phyloP scores from a whole-genome alignment of 176 grass and related monocot species.

The Aegilops sharonensis region DNA sequence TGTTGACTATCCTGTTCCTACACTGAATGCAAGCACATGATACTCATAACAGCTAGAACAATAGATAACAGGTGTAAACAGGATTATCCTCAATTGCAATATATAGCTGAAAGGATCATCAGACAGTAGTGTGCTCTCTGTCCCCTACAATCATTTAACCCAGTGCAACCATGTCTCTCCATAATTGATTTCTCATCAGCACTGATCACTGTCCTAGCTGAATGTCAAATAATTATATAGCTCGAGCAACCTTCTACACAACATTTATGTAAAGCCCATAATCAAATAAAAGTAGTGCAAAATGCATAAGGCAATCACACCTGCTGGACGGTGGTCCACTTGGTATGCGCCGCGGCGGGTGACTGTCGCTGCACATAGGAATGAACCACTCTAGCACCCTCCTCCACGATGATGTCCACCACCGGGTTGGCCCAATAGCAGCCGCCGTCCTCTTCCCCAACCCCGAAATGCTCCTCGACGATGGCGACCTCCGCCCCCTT shows the following conservation, averaged over 20 bases:
- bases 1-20: not conserved
- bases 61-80: not conserved
- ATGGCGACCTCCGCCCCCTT: conserved; percentile 57
- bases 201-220: not conserved
- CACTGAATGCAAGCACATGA: not conserved
- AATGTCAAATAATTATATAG: conserved; percentile 17
- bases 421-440: conserved; percentile 95
- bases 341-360: conserved; percentile 69
- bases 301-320: conserved; percentile 21
- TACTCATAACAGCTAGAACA: not conserved
- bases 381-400: conserved; percentile 70
- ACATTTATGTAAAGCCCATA: not conserved
- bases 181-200: not conserved
- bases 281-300: not conserved
- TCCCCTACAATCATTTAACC: not conserved
- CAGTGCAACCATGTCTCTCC: not conserved
- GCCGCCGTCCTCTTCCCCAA: conserved; percentile 22
- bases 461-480: conserved; percentile 58
- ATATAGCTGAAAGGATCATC: not conserved
- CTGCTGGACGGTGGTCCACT: conserved; percentile 82
- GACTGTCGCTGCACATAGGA: conserved; percentile 86
- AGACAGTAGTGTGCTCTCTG: not conserved
- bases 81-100: not conserved
- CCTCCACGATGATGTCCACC: conserved; percentile 62
- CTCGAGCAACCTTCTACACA: not conserved